These are phyloP conservation scores for Cryphonectria naterciae DNA, from an alignment of 2,329 filamentous ascomycete genomes.

Conservation along the genomic window DNA sequence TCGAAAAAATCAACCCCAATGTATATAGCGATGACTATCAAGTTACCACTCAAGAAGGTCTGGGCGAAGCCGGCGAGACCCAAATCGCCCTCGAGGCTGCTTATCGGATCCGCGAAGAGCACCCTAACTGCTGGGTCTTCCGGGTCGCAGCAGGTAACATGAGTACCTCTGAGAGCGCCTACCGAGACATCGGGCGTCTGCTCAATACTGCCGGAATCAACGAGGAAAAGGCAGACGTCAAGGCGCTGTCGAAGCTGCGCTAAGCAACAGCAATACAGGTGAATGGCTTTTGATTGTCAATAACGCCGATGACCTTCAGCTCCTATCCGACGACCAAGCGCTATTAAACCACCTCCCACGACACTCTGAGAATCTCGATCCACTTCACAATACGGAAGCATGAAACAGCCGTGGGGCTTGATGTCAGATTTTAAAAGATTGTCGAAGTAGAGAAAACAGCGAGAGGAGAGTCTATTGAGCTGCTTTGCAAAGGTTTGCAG, in stretches of 20 bases:
- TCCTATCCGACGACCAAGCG: constrained; percentile 34
- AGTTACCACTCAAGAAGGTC: background rate
- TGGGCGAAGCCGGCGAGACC: constrained; percentile 37
- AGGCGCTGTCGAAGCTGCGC: constrained; percentile 40
- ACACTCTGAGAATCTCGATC: no score
- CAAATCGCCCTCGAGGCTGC: constrained; percentile 44
- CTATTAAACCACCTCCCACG: no score
- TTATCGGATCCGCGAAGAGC: constrained; percentile 34
- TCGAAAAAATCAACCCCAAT: background rate
- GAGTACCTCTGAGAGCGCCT: constrained; percentile 41
- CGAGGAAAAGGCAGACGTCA: constrained; percentile 42
- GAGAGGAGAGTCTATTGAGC: no score
- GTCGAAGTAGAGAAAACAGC: no score
- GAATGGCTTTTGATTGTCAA: constrained; percentile 50
- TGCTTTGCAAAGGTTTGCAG: no score
- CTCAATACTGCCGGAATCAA: constrained; percentile 37
- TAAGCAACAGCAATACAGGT: constrained; percentile 36
- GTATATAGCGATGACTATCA: background rate
- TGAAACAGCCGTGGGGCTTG: no score
- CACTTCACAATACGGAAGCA: no score
- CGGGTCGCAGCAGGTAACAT: constrained; percentile 42
- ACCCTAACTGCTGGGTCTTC: constrained; percentile 44
- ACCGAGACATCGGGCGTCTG: constrained; percentile 38
- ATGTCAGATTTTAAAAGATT: no score
- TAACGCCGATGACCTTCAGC: constrained; percentile 45